Conservation (phyloP, 2,329 filamentous ascomycete species). For the Lachnellula cervina region DNA sequence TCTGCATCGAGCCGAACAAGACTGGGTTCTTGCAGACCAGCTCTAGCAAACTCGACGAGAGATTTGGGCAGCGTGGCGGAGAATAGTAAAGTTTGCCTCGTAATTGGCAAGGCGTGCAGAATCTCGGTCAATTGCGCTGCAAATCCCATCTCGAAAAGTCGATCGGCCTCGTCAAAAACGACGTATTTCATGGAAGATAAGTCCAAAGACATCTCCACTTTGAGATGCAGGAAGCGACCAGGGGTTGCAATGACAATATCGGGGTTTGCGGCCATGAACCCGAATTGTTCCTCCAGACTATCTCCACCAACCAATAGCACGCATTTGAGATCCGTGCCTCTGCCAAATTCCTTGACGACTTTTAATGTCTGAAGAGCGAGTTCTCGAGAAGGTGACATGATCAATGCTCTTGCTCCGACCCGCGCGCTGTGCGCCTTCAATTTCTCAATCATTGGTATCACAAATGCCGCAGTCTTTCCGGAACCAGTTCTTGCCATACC, state of each 20-base stretch:
- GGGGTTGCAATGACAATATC: constrained; percentile 97
- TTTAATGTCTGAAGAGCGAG: constrained; percentile 91
- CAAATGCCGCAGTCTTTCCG: constrained; percentile 96
- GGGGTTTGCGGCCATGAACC: constrained; percentile 86
- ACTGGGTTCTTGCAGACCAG: constrained; percentile 86
- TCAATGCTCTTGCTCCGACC: constrained; percentile 79
- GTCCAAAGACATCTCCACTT: constrained; percentile 93
- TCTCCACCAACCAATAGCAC: constrained; percentile 92
- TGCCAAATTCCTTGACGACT: constrained; percentile 90
- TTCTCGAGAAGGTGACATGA: constrained; percentile 90
- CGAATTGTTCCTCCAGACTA: constrained; percentile 91
- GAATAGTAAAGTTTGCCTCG: constrained; percentile 87
- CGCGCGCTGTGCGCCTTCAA: constrained; percentile 82
- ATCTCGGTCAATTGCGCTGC: constrained; percentile 91
- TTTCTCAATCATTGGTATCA: constrained; percentile 96
- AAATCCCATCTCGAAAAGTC: constrained; percentile 98
- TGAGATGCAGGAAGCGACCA: constrained; percentile 90
- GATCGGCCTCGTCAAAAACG: constrained; percentile 96
- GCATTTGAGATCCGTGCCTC: constrained; percentile 86
- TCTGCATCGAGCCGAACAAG: constrained; percentile 89
- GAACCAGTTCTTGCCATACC: constrained; percentile 99
- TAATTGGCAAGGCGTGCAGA: constrained; percentile 76
- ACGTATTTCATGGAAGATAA: constrained; percentile 89
- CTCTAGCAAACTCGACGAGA: constrained; percentile 90
- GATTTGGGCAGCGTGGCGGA: constrained; percentile 93